Base-by-base conservation (phyloP, 2,329 filamentous ascomycete species). In the Fusarium protoensiforme region DNA sequence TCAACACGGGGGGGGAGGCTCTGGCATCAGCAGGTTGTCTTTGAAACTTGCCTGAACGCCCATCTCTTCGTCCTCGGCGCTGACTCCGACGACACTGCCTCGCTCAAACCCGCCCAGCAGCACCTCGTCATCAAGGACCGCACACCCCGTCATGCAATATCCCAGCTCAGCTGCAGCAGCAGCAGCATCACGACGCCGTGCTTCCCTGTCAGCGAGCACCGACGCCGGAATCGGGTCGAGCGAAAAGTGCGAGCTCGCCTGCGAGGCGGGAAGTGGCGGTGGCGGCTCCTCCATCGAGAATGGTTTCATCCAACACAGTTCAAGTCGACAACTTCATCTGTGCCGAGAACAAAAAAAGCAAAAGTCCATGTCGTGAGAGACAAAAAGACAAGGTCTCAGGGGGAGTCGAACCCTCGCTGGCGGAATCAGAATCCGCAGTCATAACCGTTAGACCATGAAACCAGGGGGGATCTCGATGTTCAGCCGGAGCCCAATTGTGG, bases 41-140 rank as follows among this genome's bases (percentile, higher is more conserved):
- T 36, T 16, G 14, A 20, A 16, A 27, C 84, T 78, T 64, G 89
- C 87, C 78, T 83, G 68, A 29, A 88, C 67, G 1, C 85, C 87
- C 66, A 88, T 78, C n/a, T 81, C 82, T 43, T 85, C 85, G 22
- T 86, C 85, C 78, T 89, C 88, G 0, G 86, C 81, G 64, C 88
- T 91, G 63, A 90, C 62, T 1, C 89, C 89, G 1, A 89, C 85
- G 0, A 91, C 84, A 22, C 80, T 80, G 0, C 88, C 88, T n/a
- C 85, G 78, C 77, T 87, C 84, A 13, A 89, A 80, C 0, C 87
- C 87, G 3, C 86, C 87, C 7, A 84, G 64, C 7, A 90, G 79
- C 7, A 87, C 82, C 33, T 85, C 77, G 3, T 82, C 78, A 70
- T 91, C 89, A 36, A 91, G 72, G 68, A 86, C 87, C 3, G 57